Conservation (phyloP, 225 moss, liverwort and hornwort species). For the Physcomitrellopsis africana region DNA sequence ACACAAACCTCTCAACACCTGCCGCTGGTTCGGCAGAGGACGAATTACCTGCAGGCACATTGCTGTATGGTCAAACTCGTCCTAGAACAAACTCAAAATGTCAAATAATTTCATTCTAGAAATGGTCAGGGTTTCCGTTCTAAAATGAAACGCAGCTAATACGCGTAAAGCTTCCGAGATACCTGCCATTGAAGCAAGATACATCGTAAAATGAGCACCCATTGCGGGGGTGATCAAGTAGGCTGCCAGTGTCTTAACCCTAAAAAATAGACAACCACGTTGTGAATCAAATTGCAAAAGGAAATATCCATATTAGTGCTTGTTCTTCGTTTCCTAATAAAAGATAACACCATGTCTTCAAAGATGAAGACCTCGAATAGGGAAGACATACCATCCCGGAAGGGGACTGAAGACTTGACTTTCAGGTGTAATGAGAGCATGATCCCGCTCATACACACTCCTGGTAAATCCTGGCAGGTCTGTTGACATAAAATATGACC, state of each 20-base stretch:
- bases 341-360: neutral
- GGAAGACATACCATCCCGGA: constrained; percentile 70
- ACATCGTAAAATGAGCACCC: constrained; percentile 98
- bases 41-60: constrained; percentile 68
- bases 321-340: no score
- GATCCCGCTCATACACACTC: constrained; percentile 84
- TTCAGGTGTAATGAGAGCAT: constrained; percentile 97
- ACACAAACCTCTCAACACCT: constrained; percentile 88
- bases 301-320: neutral
- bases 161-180: neutral
- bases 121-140: neutral
- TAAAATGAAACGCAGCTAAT: neutral
- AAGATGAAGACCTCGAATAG: neutral
- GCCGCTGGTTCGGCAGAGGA: constrained; percentile 69
- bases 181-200: constrained; percentile 93
- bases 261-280: constrained; percentile 27
- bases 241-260: constrained; percentile 81
- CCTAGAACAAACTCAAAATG: neutral
- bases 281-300: neutral
- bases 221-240: constrained; percentile 95
- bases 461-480: constrained; percentile 97
- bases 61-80: constrained; percentile 22
- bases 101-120: neutral
- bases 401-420: constrained; percentile 92
- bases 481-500: constrained; percentile 31